Percentiles rank a stretch among this genome's conserved stretches.
These are phyloP conservation scores for Byssoonygena ceratinophila DNA, from an alignment of 2,329 filamentous ascomycete genomes.

Conservation along the genomic window DNA sequence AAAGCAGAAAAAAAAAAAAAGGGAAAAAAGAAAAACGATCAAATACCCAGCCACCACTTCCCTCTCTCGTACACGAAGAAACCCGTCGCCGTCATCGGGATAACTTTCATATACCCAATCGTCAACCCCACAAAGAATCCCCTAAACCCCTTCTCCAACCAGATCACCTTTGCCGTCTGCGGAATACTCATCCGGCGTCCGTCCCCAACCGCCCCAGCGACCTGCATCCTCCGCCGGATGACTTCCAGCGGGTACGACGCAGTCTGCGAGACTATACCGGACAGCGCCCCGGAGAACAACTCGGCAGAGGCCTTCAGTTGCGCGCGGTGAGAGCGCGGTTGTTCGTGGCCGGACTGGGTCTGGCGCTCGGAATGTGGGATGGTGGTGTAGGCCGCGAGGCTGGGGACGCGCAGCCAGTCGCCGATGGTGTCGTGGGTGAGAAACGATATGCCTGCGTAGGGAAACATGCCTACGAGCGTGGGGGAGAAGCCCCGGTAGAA, in stretches of 20 bases:
- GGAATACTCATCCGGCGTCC: constrained; percentile 65
- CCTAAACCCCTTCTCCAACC: constrained; percentile 59
- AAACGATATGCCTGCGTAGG: constrained; percentile 92
- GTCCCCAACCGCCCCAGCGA: constrained; percentile 86
- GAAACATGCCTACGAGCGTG: constrained; percentile 87
- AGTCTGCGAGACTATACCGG: constrained; percentile 82
- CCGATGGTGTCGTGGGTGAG: constrained; percentile 85
- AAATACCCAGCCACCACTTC: constrained; percentile 58
- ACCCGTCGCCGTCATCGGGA: constrained; percentile 72
- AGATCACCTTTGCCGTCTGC: constrained; percentile 69
- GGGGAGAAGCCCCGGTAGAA: constrained; percentile 93
- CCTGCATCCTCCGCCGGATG: constrained; percentile 86
- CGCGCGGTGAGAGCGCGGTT: constrained; percentile 49
- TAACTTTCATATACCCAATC: constrained; percentile 89
- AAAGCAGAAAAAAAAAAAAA: neutral
- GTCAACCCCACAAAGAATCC: constrained; percentile 90
- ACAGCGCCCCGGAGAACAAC: constrained; percentile 69
- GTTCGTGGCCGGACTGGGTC: constrained; percentile 27
- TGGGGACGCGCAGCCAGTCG: constrained; percentile 64
- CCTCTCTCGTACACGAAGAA: constrained; percentile 59
- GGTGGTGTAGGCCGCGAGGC: constrained; percentile 62
- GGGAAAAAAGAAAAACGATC: neutral
- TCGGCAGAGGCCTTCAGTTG: constrained; percentile 77
- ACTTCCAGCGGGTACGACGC: constrained; percentile 90
- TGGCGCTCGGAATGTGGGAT: constrained; percentile 47